A percentile compares a stretch with the other conserved stretches of the same genome.
phyloP scores from a whole-genome alignment of 2,329 filamentous ascomycete species.

The Fusarium setosum region DNA sequence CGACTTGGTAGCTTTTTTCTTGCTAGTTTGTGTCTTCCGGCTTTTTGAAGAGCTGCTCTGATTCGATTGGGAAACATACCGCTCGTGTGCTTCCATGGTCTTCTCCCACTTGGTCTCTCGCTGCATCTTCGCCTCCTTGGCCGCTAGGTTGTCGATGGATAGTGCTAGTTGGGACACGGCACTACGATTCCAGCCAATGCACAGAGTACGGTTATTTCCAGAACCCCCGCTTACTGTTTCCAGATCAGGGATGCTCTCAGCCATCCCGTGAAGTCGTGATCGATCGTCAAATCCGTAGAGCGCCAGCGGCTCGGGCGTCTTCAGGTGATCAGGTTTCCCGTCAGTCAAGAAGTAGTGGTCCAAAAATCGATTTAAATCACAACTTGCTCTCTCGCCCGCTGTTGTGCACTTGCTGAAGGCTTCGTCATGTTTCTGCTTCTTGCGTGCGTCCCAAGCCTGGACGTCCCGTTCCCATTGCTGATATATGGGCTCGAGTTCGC shows the following conservation, averaged over 20 bases:
- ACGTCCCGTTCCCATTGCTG: background rate
- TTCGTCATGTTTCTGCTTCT: constrained; percentile 1
- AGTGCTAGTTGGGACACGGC: background rate
- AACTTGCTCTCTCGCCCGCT: background rate
- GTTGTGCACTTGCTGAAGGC: constrained; percentile 3
- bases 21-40: background rate
- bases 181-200: constrained; percentile 7
- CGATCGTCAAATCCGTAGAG: background rate
- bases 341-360: constrained; percentile 18
- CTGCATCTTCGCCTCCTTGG: background rate
- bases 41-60: background rate
- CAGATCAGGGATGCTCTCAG: background rate
- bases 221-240: background rate
- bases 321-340: constrained; percentile 4
- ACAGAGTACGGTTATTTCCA: background rate
- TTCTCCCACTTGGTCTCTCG: background rate
- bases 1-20: background rate
- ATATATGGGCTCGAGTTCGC: background rate
- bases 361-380: constrained; percentile 1
- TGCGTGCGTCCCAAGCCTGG: background rate
- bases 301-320: constrained; percentile 1
- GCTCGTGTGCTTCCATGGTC: background rate
- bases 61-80: background rate
- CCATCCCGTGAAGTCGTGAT: background rate
- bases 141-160: background rate